These are phyloP conservation scores for Saccharum officinarum DNA, from an alignment of 176 grass and related monocot species.

Conservation along the genomic window DNA sequence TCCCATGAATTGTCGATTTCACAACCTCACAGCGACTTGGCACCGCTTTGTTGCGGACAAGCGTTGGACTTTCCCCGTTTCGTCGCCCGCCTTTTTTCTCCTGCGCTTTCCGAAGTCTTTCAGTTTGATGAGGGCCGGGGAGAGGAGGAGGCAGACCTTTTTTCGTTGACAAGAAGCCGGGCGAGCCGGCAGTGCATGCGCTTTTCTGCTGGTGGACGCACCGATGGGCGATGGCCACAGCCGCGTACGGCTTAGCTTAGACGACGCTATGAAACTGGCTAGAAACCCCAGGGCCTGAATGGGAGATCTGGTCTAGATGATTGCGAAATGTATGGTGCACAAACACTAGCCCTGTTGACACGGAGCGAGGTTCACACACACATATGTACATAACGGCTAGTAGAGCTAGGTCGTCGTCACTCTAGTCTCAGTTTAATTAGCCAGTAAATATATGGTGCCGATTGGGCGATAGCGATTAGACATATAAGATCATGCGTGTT, in stretches of 20 bases:
- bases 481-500: conserved; percentile 46
- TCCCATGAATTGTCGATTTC: conserved; percentile 52
- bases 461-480: conserved; percentile 33
- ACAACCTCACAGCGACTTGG: conserved; percentile 34
- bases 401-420: background rate
- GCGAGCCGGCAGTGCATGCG: background rate
- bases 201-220: conserved; percentile 30
- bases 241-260: background rate
- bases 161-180: conserved; percentile 31
- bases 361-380: conserved; percentile 33
- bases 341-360: conserved; percentile 38
- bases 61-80: conserved; percentile 40
- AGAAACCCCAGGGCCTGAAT: background rate
- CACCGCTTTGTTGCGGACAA: conserved; percentile 42
- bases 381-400: background rate
- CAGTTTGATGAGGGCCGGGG: background rate
- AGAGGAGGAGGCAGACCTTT: conserved; percentile 10
- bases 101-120: conserved; percentile 32
- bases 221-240: background rate
- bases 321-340: conserved; percentile 54
- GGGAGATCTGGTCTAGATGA: conserved; percentile 37
- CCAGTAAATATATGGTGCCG: conserved; percentile 5
- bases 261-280: background rate
- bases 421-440: conserved; percentile 39
- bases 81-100: background rate